Evolutionary conservation across 352 stramenopile genomes (phyloP), one percentile per base, ranked within the genome.

Genomic region (Globisporangium emineosum): DNA sequence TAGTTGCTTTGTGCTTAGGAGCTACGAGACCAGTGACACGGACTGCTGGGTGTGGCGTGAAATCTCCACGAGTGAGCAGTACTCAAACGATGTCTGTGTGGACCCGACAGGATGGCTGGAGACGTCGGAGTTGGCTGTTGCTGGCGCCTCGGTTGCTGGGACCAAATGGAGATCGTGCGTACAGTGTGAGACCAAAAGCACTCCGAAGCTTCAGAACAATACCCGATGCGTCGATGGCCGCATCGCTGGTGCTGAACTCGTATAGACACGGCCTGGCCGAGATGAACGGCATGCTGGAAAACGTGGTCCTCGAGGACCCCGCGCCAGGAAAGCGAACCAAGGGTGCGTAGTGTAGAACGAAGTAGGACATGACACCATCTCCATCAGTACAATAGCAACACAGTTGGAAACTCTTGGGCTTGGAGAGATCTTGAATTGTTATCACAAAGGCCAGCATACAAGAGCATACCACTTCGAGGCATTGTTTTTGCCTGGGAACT

Each of bases 211-310:
- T 6, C 42, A 2, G 19, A 9, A 15, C 19, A 3, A 42, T 12
- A 15, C 50, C 25, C 1, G 50, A 56, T 15, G 50, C 50, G 3
- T 10, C 50, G 1, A 50, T 81, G 40, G 69, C 85, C 3, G 81
- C 77, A 27, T 81, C 81, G 13, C 66, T 79, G 7, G 76, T 88
- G n/a, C 78, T 82, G 21, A 73, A 83, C 59, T 69, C 70, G 0
- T 84, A 83, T 53, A 76, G 86, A 58, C 73, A 82, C 30, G 77
- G 82, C 61, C 66, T 82, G 21, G 71, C 79, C 30, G 66, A 69
- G 3, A 67, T 88, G 57, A 73, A 63, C 51, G 51, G 73, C 9
- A 78, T 76, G 62, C 65, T 86, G 23, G 78, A 88, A 62, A 72
- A 82, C 60, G 37, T 83, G 40, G n/a, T 37, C 2, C 25, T 56